A percentile compares a stretch with the other conserved stretches of the same genome.
Conservation (phyloP, 176 grass and related monocot species). For the Lolium multiflorum region DNA sequence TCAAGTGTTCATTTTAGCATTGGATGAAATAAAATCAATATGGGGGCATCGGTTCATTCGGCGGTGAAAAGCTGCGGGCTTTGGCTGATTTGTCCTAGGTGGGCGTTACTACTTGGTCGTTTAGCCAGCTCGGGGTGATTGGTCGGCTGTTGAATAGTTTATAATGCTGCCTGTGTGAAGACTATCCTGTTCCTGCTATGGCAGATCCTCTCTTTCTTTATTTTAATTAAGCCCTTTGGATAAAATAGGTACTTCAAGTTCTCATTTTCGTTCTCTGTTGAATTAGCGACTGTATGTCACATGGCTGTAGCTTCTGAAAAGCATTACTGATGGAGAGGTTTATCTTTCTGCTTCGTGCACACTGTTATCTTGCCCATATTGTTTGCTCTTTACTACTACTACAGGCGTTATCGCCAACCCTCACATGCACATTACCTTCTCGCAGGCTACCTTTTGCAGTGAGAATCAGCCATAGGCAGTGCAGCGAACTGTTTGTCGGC, state of each 20-base stretch:
- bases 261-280: neutral
- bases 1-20: no score
- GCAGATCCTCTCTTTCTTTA: no score
- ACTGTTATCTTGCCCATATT: neutral
- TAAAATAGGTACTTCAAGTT: neutral
- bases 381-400: no score
- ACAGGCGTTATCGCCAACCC: neutral
- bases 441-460: slow-evolving; percentile 17
- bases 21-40: no score
- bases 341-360: neutral
- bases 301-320: neutral
- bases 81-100: slow-evolving; percentile 16
- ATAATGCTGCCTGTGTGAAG: no score
- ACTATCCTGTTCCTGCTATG: neutral
- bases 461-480: neutral
- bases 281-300: no score
- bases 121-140: neutral
- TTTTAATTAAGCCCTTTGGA: neutral
- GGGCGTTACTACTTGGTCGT: neutral
- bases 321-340: neutral
- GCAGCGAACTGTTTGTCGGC: neutral
- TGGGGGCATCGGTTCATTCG: neutral
- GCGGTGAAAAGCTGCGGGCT: neutral
- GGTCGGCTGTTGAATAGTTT: no score
- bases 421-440: slow-evolving; percentile 12